Conservation (phyloP, 306 rosid genomes). For the Vigna radiata region DNA sequence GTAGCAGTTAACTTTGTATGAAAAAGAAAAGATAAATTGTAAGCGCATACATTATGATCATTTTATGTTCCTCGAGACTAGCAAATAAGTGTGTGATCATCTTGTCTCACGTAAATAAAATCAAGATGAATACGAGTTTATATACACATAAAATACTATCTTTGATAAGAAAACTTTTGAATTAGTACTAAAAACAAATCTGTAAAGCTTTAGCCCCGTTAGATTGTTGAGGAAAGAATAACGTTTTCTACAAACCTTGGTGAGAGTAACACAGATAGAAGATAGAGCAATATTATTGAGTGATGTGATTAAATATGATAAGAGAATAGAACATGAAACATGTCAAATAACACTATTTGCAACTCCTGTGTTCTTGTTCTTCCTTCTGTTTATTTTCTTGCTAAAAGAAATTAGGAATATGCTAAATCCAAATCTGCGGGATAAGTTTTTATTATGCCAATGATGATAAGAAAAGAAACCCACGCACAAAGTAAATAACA, state of each 20-base stretch:
- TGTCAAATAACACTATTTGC: not conserved
- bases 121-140: too few relatives aligned
- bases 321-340: not conserved
- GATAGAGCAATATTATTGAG: not conserved
- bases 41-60: conserved; percentile 20
- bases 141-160: too few relatives aligned
- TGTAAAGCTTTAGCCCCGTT: conserved; percentile 27
- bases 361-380: not conserved
- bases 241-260: not conserved
- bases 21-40: not conserved
- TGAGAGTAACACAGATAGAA: not conserved
- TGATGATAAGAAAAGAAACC: conserved; percentile 19
- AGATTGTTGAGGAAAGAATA: not conserved
- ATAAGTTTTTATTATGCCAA: conserved; percentile 26
- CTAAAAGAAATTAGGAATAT: conserved; percentile 40
- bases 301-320: not conserved
- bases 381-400: conserved; percentile 36
- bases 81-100: conserved; percentile 53
- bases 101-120: too few relatives aligned
- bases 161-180: too few relatives aligned
- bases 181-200: too few relatives aligned
- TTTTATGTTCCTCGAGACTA: conserved; percentile 10
- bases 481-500: conserved; percentile 30
- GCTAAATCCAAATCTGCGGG: conserved; percentile 16
- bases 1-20: conserved; percentile 8